phyloP scores from a whole-genome alignment of 1,284 basidiomycete species.

The Coniferiporia sulphurascens region DNA sequence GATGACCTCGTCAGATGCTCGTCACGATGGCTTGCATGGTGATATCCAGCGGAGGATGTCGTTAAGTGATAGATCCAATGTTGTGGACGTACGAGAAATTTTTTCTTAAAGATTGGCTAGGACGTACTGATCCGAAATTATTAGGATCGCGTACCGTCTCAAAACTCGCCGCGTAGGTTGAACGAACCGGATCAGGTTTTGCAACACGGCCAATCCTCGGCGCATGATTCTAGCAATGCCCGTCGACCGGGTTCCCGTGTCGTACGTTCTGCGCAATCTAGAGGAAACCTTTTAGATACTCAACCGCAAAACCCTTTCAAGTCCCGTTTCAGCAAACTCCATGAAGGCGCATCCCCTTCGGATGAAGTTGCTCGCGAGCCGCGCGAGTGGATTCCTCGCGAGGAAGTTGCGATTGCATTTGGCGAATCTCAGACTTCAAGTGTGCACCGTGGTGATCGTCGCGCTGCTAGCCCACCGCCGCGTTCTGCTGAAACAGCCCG shows the following conservation, averaged over 20 bases:
- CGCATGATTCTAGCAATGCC: neutral
- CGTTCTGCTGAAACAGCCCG: neutral
- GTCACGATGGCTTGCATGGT: neutral
- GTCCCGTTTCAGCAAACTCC: constrained; percentile 12
- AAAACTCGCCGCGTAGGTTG: neutral
- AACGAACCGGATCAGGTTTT: neutral
- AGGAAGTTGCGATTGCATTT: neutral
- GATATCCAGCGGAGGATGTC: constrained; percentile 12
- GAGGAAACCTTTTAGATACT: neutral
- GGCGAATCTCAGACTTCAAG: neutral
- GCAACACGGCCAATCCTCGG: neutral
- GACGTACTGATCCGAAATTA: neutral
- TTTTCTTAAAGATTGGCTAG: neutral
- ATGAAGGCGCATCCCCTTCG: neutral
- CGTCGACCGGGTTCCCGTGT: constrained; percentile 7
- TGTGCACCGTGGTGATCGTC: neutral
- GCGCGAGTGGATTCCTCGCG: constrained; percentile 14
- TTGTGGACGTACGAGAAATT: neutral
- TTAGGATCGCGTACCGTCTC: neutral
- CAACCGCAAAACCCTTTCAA: neutral
- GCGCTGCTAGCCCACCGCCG: neutral
- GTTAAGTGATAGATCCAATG: neutral
- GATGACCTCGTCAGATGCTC: neutral
- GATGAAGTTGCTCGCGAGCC: neutral
- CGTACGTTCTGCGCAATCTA: neutral